Conservation (phyloP, 176 grass and related monocot genomes). For the Musa troglodytarum region DNA sequence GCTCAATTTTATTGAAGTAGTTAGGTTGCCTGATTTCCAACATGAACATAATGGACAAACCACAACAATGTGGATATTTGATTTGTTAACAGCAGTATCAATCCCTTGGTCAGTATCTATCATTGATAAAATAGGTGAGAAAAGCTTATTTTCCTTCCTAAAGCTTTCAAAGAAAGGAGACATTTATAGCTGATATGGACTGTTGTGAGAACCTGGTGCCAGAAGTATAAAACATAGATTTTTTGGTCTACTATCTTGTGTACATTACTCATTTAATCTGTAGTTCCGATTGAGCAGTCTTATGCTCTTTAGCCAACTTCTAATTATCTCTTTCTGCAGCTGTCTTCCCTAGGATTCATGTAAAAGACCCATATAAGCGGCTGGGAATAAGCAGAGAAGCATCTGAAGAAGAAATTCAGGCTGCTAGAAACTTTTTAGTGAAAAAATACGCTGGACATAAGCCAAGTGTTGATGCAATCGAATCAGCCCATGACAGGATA, state of each 20-base stretch:
- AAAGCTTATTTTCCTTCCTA: neutral
- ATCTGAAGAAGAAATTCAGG: conserved; percentile 97
- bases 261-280: neutral
- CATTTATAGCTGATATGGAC: neutral
- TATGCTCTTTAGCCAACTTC: conserved; percentile 5
- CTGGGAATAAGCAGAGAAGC: conserved; percentile 85
- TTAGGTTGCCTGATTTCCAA: no score
- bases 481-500: conserved; percentile 81
- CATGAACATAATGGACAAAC: no score
- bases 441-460: conserved; percentile 79
- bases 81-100: no score
- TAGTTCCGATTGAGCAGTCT: conserved; percentile 6
- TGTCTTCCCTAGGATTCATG: conserved; percentile 73
- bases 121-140: no score
- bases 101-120: no score
- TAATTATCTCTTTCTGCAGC: conserved; percentile 44
- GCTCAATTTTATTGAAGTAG: no score
- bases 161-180: neutral
- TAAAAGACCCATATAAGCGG: conserved; percentile 78
- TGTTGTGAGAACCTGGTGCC: neutral
- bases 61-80: no score
- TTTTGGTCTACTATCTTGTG: neutral
- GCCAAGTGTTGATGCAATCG: conserved; percentile 83
- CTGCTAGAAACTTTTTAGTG: conserved; percentile 76
- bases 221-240: neutral